These are phyloP conservation scores for Sporothrix mexicana DNA, from an alignment of 2,329 filamentous ascomycete species.

Conservation along the genomic window DNA sequence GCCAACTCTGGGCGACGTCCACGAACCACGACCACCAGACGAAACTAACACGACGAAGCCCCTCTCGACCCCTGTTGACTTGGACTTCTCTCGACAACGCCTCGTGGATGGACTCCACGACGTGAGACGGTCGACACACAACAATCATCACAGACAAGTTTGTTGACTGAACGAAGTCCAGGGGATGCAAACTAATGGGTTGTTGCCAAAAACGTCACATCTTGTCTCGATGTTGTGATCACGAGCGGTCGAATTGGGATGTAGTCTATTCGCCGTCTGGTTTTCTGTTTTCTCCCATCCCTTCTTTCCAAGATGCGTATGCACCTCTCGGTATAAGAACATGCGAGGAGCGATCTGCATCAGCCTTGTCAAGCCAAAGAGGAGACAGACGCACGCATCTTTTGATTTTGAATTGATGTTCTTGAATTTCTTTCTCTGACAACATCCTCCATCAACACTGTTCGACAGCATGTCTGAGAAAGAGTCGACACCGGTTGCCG, in stretches of 20 bases:
- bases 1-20: not conserved
- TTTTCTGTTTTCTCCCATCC: not conserved
- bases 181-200: not conserved
- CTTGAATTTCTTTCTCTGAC: not conserved
- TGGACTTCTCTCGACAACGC: not conserved
- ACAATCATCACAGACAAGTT: not conserved
- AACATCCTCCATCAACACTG: not conserved
- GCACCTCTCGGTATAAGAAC: not conserved
- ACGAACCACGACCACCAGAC: not conserved
- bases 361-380: not conserved
- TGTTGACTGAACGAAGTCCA: not conserved
- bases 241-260: not conserved
- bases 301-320: not conserved
- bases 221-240: conserved; percentile 28
- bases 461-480: not conserved
- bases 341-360: not conserved
- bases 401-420: no score
- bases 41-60: not conserved
- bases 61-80: not conserved
- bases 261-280: not conserved
- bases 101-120: conserved; percentile 3
- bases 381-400: not conserved
- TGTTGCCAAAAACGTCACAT: conserved; percentile 14
- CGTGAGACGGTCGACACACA: not conserved
- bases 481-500: not conserved